Base-by-base conservation (phyloP, 148 eudicot species). In the Nepenthes mirabilis region DNA sequence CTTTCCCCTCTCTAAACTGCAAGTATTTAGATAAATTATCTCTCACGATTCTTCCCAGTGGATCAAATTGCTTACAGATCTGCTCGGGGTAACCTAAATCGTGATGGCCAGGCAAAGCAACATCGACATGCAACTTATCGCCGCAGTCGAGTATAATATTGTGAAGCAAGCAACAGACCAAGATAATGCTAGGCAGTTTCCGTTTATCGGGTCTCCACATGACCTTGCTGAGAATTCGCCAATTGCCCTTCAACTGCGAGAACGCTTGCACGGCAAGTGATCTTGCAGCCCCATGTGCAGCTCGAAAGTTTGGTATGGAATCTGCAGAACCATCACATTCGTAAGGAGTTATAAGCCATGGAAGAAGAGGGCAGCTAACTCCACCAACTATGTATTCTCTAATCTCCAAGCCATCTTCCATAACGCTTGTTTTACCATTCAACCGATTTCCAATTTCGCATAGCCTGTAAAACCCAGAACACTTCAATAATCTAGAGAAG, bases 171-270 rank as follows among this genome's bases (percentile, higher is more conserved):
- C 97, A 89, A 67, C 99, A 94, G 14, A 83, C 91, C 62, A 94
- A 53, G 71, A 94, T 84, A 37, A 94, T 79, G 66, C 99, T 94
- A 0, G 99, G 99, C 13, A 94, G 68, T 68, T 94, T 94, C 79
- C 73, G 77, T 69, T 82, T 94, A 71, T 94, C 99, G 0, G 99
- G 99, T 73, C 99, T 79, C 97, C 99, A 94, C 97, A 94, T 86
- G 34, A 84, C 95, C 85, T 89, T 86, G 70, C 83, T 94, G 48
- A 94, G 91, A 57, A 94, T 94, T 61, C 86, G 82, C 99, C 99
- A 94, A 77, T 79, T 83, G 4, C 90, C 97, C 69, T 94, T 94
- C 65, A 89, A 67, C 55, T 65, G 76, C 2, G 83, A 74, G 33
- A 94, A 82, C n/a, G 99, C 97, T 71, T 64, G 75, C 49, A 68